phyloP scores from a whole-genome alignment of 306 rosid species.

The Cicer chorassanicum region DNA sequence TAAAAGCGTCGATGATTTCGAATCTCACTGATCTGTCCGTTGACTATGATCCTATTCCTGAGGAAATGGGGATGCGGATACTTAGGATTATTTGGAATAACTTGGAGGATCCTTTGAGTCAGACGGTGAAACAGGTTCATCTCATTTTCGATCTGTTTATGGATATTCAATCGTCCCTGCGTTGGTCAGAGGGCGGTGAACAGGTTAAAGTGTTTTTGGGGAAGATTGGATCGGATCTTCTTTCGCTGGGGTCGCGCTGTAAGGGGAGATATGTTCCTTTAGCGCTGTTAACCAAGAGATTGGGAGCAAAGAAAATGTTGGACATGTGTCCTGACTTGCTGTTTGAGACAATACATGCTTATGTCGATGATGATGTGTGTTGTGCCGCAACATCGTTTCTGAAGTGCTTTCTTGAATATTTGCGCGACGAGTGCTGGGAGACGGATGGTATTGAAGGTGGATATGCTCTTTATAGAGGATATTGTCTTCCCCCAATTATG shows the following conservation, averaged over 20 bases:
- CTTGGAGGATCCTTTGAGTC: slow-evolving; percentile 95
- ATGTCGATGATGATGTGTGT: slow-evolving; percentile 91
- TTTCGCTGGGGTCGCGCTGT: slow-evolving; percentile 81
- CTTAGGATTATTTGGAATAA: slow-evolving; percentile 88
- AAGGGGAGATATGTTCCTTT: slow-evolving; percentile 96
- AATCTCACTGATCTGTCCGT: slow-evolving; percentile 56
- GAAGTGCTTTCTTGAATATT: slow-evolving; percentile 81
- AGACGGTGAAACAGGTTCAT: slow-evolving; percentile 96
- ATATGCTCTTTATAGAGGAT: slow-evolving; percentile 73
- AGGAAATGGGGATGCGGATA: slow-evolving; percentile 79
- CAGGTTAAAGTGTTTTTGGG: slow-evolving; percentile 62
- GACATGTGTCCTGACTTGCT: slow-evolving; percentile 69
- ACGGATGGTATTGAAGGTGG: slow-evolving; percentile 88
- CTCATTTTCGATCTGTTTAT: slow-evolving; percentile 85
- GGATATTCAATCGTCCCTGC: slow-evolving; percentile 83
- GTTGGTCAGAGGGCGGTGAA: slow-evolving; percentile 73
- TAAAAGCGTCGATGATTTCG: slow-evolving; percentile 66
- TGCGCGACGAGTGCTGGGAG: slow-evolving; percentile 94
- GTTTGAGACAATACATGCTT: slow-evolving; percentile 69
- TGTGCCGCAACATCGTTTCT: slow-evolving; percentile 89
- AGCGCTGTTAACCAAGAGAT: slow-evolving; percentile 81
- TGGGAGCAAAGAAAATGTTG: slow-evolving; percentile 81
- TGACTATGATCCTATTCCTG: slow-evolving; percentile 71
- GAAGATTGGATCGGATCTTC: slow-evolving; percentile 80
- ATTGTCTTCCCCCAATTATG: slow-evolving; percentile 77